Base-by-base conservation (phyloP, 1,284 basidiomycete species). In the Ustilago loliicola region DNA sequence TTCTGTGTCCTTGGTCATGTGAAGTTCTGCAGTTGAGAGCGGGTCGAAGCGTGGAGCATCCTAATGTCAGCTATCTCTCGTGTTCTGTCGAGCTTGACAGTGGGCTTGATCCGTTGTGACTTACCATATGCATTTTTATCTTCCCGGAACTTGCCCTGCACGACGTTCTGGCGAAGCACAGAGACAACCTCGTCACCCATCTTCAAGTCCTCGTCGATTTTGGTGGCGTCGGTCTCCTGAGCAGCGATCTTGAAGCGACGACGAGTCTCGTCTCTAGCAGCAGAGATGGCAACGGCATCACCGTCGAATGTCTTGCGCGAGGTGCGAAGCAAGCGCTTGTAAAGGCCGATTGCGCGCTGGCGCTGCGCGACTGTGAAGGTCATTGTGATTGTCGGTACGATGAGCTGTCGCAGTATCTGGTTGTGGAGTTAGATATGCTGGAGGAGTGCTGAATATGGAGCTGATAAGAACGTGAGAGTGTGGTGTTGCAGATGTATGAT, bases 1-100 rank as follows among this genome's bases (percentile, higher is more conserved):
- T 72, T 85, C 83, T 2, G 83, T 85, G n/a, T 85, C 80, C 61
- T 79, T 67, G 42, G 81, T 82, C 72, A 85, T 77, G 47, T 77
- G 72, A 9, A 85, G 77, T 47, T 78, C 78, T 82, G 70, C 7
- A 25, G 23, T 36, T 19, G n/a, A 23, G 45, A 38, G 11, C 13
- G 27, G 15, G 19, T 40, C 8, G 2, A 10, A 25, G 40, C 11
- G 13, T 27, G 5, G 32, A 27, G 34, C 45, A 27, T 36, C 13
- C 27, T 3, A 45, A 25, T 21, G 40, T 34, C 51, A 53, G 51
- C 51, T 32, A 51, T 15, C n/a, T 15, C 4, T 51, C 25, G 17
- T 23, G 21, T 25, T 17, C 27, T 23, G 32, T 13, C 13, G 11
- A 9, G 21, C 19, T 42, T 10, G 34, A 34, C 17, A 9, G 38